These are phyloP conservation scores for Phytophthora pinifolia DNA, from an alignment of 352 stramenopile species.

Conservation along the genomic window DNA sequence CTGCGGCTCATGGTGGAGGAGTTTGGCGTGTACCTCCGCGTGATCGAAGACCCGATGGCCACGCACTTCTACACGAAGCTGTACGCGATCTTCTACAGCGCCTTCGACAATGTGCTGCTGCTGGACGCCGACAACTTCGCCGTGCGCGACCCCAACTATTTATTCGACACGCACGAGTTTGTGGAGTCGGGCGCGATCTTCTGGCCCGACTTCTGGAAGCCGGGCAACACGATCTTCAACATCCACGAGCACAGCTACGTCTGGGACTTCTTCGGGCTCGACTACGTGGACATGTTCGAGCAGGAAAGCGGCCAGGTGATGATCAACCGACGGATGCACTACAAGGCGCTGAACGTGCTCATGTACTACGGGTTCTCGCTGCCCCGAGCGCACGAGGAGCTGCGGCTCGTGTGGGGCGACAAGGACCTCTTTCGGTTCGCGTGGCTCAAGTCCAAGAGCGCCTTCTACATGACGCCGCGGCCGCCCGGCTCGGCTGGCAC, in stretches of 20 bases:
- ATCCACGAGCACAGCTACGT: conserved; percentile 66
- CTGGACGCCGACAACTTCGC: conserved; percentile 67
- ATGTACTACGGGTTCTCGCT: conserved; percentile 69
- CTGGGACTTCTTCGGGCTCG: conserved; percentile 67
- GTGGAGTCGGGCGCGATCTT: conserved; percentile 62
- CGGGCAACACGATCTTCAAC: conserved; percentile 77
- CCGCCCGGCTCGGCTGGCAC: conserved; percentile 53
- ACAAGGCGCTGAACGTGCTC: conserved; percentile 60
- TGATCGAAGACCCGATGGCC: conserved; percentile 44
- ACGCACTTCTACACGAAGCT: conserved; percentile 61
- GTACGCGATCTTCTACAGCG: conserved; percentile 51
- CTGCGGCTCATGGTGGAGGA: conserved; percentile 39
- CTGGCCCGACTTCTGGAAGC: conserved; percentile 84
- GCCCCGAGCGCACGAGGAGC: conserved; percentile 40
- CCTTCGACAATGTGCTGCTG: conserved; percentile 58
- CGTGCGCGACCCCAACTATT: conserved; percentile 54
- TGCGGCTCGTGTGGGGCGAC: conserved; percentile 75
- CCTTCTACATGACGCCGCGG: conserved; percentile 60
- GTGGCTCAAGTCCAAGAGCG: conserved; percentile 71
- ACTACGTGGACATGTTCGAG: conserved; percentile 72
- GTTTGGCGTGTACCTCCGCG: conserved; percentile 42
- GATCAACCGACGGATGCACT: conserved; percentile 58
- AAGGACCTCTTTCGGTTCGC: conserved; percentile 85
- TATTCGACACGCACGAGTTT: conserved; percentile 71
- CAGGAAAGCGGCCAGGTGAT: conserved; percentile 82